Base-by-base conservation (phyloP, 148 eudicot genomes). In the Fagopyrum esculentum region DNA sequence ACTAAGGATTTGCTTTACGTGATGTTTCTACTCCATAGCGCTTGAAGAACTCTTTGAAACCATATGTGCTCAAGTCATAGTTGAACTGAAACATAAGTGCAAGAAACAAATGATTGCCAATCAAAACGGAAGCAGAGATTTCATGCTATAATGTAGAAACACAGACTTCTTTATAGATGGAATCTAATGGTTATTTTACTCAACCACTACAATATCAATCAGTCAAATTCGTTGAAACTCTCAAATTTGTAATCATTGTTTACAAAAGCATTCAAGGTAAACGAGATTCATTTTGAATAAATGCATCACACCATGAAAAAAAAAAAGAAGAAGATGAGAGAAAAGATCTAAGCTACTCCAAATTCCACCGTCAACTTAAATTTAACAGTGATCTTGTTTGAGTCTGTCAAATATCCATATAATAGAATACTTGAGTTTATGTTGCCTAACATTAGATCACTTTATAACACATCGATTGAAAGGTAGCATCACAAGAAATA, bases 1-100 rank as follows among this genome's bases (percentile, higher is more conserved):
- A 4, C 71, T 66, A 66, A 35, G 19, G 71, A 66, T 16, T 66
- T 66, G 12, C 71, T 43, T 66, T 66, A 66, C 77, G 81, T 51
- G 89, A 80, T 56, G 85, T 74, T 70, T 55, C 79, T 49, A 89
- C 52, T 17, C 86, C 82, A 59, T 91, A 79, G 47, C 91, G 90
- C 80, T 89, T 91, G 88, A 91, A 89, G 55, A 81, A 89, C 78
- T 91, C 97, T 82, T 88, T 83, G 76, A 91, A 91, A 64, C 98
- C 98, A 68, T 93, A 93, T 44, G 87, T 71, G 81, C 98, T 93
- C 54, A 82, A 73, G 54, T 93, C 98, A 74, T 90, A 85, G 81
- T 83, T 89, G 84, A 87, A 93, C 98, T 93, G 88, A 2, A 73
- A 22, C 6, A 35, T 35, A 35, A 9, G 17, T 63, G 16, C 22